A percentile compares a stretch with the other conserved stretches of the same genome.
Conservation (phyloP, 2,329 filamentous ascomycete genomes). For the Colletotrichum melonis region DNA sequence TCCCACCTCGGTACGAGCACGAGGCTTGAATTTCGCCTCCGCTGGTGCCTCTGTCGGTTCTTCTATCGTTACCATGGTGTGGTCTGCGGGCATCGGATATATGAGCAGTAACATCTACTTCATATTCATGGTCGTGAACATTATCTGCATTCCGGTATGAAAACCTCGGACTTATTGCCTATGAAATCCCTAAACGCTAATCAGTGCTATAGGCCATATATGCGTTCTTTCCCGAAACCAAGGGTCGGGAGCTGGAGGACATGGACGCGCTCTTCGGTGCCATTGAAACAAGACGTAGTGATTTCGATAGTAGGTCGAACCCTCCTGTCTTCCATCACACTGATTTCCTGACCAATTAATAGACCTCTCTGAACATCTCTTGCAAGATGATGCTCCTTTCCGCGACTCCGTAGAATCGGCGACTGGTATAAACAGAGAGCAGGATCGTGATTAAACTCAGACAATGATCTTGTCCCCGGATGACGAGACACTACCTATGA, state of each 20-base stretch:
- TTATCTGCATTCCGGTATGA: slow-evolving; percentile 57
- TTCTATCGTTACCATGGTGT: slow-evolving; percentile 64
- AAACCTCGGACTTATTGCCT: neutral
- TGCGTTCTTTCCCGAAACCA: slow-evolving; percentile 58
- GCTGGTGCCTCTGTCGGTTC: slow-evolving; percentile 66
- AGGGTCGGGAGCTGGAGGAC: slow-evolving; percentile 53
- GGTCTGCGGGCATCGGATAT: slow-evolving; percentile 63
- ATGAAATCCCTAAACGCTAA: neutral
- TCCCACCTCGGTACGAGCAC: slow-evolving; percentile 66
- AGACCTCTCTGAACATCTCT: slow-evolving; percentile 7
- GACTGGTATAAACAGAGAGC: neutral
- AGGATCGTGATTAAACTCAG: neutral
- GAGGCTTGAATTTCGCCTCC: slow-evolving; percentile 66
- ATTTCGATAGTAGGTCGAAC: slow-evolving; percentile 1
- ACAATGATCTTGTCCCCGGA: neutral
- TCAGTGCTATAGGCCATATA: slow-evolving; percentile 48
- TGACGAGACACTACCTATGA: neutral
- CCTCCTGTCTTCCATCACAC: neutral
- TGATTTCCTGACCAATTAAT: neutral
- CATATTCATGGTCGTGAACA: slow-evolving; percentile 66
- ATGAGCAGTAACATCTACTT: slow-evolving; percentile 66
- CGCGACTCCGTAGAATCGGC: neutral
- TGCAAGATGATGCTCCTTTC: neutral
- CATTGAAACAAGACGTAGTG: neutral
- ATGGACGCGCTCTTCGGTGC: slow-evolving; percentile 56